Evolutionary conservation across 768 basidiomycete species (phyloP), one percentile per base, ranked within the genome.

Genomic region (Lentinula sp.): DNA sequence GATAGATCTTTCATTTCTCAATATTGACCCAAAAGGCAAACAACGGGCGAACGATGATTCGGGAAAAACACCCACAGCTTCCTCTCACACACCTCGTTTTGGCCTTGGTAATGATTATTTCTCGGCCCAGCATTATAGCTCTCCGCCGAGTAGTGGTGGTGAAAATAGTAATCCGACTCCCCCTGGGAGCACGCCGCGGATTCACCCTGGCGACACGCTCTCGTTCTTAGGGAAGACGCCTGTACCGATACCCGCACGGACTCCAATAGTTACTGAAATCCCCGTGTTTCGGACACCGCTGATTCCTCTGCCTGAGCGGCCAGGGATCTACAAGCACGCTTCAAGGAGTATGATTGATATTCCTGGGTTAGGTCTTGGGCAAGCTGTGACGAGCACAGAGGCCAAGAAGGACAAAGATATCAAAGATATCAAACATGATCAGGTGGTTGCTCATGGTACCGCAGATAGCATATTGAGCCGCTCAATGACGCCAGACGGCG

Each of bases 281-380:
- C 16, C 49, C 5, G 28, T 39, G 5, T 32, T 10, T 39, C 52
- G 40, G 10, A 61, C 40, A 34, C 37, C 28, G 18, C 48, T 46
- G 1, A 40, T 51, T 28, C 43, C 58, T 31, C 39, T 61, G n/a
- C 60, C 37, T 11, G 61, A 40, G 35, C 62, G 73, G 21, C 81
- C 84, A 5, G 73, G 74, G 52, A 77, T 88, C 67, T 84, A 84
- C 67, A 84, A 82, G 57, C 80, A 78, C 42, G 80, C 81, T 0
- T 89, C 88, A 54, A 78, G 73, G 65, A 90, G 88, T 67, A 80
- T 89, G 80, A 70, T 87, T 56, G 80, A 89, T 67, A 71, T 89
- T 34, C 67, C 73, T 65, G 65, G 70, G 55, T 56, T 54, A n/a
- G 59, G 32, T 10, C 73, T 63, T 72, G 68, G 57, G 64, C 61